Evolutionary conservation across 371 early-diverging fungal genomes (phyloP), one percentile per base, ranked within the genome.

Genomic region (Mycotypha africana): DNA sequence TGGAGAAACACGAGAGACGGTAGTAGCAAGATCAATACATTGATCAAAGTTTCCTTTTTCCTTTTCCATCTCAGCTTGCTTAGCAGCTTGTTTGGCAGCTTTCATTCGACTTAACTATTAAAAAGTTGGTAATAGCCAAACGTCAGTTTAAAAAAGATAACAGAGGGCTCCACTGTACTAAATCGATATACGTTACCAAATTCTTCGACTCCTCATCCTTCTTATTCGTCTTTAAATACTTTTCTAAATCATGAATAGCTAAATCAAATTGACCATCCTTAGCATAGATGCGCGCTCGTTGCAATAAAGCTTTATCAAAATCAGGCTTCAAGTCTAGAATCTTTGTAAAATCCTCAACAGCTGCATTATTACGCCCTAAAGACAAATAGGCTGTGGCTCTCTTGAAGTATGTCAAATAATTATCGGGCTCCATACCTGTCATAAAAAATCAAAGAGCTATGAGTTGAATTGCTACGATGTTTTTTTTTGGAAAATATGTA

Each of bases 281-380:
- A 25, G 80, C 49, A 51, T 84, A 78, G 26, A 92, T 65, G 41
- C 78, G 82, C n/a, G 87, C 91, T 7, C 94, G 78, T 49, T 96
- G 88, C 16, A 85, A 58, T 30, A 87, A 68, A 12, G 92, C 95
- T 63, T 84, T 76, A 31, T 80, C 74, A 70, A 90, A 92, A 53
- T 88, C 84, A 1, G 93, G 92, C 53, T 86, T 89, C 30, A 92
- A 56, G 43, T 77, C 60, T n/a, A 95, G 74, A n/a, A 86, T 90
- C 20, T 76, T 78, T 22, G 79, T 58, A 55, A 92, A 89, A 58
- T 96, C 97, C 17, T 78, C 69, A 2, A 89, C 56, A 0, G 95
- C 94, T 21, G 79, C 74, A 22, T 67, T 53, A 42, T 77, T 79
- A 36, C 83, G 79, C 15, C 89, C 91, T 23, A 92, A 52, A 14